These are phyloP conservation scores for Heteromeles arbutifolia DNA, from an alignment of 306 rosid species.

Conservation along the genomic window DNA sequence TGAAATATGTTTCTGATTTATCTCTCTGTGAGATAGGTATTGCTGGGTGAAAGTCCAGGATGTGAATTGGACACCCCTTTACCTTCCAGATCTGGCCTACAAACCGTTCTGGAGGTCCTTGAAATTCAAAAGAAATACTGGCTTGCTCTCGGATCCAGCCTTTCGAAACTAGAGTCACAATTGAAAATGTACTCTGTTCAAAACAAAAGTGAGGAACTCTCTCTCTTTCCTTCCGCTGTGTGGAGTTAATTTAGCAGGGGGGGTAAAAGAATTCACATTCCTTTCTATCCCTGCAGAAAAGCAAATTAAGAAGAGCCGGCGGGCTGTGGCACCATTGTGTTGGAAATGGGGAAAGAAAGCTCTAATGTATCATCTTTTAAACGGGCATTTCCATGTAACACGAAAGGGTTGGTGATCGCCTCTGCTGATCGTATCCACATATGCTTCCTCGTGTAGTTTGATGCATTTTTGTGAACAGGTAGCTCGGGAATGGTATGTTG, in stretches of 20 bases:
- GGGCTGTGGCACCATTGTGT: conserved; percentile 15
- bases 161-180: conserved; percentile 47
- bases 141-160: conserved; percentile 54
- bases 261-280: not conserved
- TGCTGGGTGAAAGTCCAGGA: conserved; percentile 67
- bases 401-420: conserved; percentile 12
- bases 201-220: conserved; percentile 53
- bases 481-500: not conserved
- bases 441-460: conserved; percentile 16
- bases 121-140: conserved; percentile 74
- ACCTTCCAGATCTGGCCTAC: conserved; percentile 73
- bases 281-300: conserved; percentile 31
- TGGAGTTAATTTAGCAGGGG: not conserved
- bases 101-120: conserved; percentile 71
- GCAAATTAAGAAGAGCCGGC: conserved; percentile 41
- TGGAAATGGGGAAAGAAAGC: conserved; percentile 36
- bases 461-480: conserved; percentile 36
- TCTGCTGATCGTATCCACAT: not conserved
- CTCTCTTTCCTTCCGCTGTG: not conserved
- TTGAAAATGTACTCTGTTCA: conserved; percentile 31
- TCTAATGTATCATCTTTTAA: conserved; percentile 27
- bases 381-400: conserved; percentile 4
- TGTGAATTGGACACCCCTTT: conserved; percentile 30
- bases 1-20: conserved; percentile 14
- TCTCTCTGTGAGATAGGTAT: conserved; percentile 40